Evolutionary conservation across 2,329 filamentous ascomycete genomes (phyloP).

Genomic region (Exophiala bonariae): DNA sequence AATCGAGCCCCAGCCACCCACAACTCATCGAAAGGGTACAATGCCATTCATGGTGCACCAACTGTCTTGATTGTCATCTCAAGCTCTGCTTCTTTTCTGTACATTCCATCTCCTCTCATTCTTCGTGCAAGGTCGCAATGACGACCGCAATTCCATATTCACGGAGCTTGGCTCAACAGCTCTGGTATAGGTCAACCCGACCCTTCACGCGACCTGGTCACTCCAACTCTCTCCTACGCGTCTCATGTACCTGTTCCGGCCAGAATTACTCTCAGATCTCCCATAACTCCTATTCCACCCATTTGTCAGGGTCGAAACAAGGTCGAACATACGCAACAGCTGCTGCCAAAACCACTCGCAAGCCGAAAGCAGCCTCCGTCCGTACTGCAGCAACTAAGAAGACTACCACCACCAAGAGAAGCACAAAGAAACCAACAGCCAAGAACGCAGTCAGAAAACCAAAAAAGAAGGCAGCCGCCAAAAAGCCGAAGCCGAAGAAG

Average conservation of each 20-base stretch:
- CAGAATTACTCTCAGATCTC: slow-evolving; percentile 19
- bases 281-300: slow-evolving; percentile 6
- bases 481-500: slow-evolving; percentile 33
- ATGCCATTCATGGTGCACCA: too few relatives aligned
- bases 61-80: too few relatives aligned
- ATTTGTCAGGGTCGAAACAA: slow-evolving; percentile 24
- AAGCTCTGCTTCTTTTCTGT: background rate
- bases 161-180: slow-evolving; percentile 21
- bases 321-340: slow-evolving; percentile 33
- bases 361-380: slow-evolving; percentile 34
- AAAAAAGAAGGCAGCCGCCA: slow-evolving; percentile 27
- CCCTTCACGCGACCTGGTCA: slow-evolving; percentile 27
- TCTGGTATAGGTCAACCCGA: slow-evolving; percentile 18
- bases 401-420: slow-evolving; percentile 14
- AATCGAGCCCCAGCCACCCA: too few relatives aligned
- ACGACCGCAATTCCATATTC: slow-evolving; percentile 19
- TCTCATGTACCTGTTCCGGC: slow-evolving; percentile 18
- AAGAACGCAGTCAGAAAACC: slow-evolving; percentile 4
- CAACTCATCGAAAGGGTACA: too few relatives aligned
- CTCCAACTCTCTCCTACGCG: slow-evolving; percentile 24
- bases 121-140: slow-evolving; percentile 15
- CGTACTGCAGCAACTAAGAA: slow-evolving; percentile 30
- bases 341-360: slow-evolving; percentile 27
- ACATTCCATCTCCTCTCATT: background rate
- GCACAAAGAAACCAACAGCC: slow-evolving; percentile 19